Evolutionary conservation across 768 basidiomycete genomes (phyloP).

Genomic region (Trametes cingulata): DNA sequence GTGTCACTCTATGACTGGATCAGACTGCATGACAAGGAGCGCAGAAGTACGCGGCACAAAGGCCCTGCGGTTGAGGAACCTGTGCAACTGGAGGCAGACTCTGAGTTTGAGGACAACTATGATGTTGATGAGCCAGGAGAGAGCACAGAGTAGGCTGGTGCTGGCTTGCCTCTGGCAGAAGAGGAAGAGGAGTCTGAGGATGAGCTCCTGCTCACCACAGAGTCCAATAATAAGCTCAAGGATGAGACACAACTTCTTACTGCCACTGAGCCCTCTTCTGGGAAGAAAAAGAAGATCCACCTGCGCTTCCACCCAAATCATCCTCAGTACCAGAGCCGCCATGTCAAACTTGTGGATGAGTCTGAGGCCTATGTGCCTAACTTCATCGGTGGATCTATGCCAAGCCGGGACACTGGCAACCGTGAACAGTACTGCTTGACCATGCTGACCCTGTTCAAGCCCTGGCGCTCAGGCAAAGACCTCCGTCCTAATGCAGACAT

Average conservation of each 20-base stretch:
- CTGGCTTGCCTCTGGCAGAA: neutral
- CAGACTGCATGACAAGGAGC: neutral
- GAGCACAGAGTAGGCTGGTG: neutral
- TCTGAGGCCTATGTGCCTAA: constrained; percentile 27
- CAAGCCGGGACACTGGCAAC: constrained; percentile 34
- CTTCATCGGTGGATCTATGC: constrained; percentile 33
- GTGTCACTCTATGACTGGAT: neutral
- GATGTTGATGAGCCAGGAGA: neutral
- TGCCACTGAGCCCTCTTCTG: too few relatives aligned
- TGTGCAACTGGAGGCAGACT: neutral
- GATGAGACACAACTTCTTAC: too few relatives aligned
- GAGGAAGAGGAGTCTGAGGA: neutral
- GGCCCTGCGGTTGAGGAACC: neutral
- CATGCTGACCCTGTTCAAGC: constrained; percentile 38
- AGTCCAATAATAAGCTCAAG: neutral
- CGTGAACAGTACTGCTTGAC: constrained; percentile 35
- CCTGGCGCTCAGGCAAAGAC: constrained; percentile 34
- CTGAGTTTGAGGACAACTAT: neutral
- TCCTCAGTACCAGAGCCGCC: neutral
- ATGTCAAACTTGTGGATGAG: neutral
- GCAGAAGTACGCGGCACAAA: neutral
- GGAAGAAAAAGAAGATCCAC: too few relatives aligned
- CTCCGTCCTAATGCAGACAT: constrained; percentile 23
- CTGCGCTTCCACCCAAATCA: too few relatives aligned
- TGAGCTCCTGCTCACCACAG: neutral